Percentiles rank a stretch among this genome's conserved stretches.
phyloP scores from a whole-genome alignment of 768 basidiomycete genomes.

The Suillus sp. region DNA sequence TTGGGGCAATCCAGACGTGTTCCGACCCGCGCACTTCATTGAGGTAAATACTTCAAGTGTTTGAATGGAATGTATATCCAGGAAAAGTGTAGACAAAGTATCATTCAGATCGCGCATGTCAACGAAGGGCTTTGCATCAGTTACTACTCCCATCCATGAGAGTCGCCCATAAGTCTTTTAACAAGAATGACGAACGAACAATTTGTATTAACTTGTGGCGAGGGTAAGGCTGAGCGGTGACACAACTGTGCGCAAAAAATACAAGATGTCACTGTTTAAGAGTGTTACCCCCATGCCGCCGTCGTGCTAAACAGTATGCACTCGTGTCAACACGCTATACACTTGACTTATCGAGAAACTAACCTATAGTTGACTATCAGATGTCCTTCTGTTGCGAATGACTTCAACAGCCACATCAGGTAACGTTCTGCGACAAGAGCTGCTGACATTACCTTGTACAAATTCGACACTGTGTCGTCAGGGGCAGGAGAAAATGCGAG shows the following conservation, averaged over 20 bases:
- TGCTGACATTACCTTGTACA: slow-evolving; percentile 55
- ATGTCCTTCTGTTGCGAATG: slow-evolving; percentile 85
- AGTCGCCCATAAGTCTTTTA: not conserved
- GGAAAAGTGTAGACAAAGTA: not conserved
- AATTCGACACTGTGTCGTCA: slow-evolving; percentile 71
- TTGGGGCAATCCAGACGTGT: too few species aligned
- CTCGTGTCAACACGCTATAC: too few species aligned
- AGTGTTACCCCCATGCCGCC: slow-evolving; percentile 59
- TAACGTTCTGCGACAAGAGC: not conserved
- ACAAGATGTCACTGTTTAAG: not conserved
- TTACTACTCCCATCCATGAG: not conserved
- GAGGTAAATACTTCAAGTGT: too few species aligned
- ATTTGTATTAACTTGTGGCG: not conserved
- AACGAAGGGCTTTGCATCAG: not conserved
- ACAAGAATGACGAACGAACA: not conserved
- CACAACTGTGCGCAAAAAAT: not conserved
- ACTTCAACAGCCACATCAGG: slow-evolving; percentile 42
- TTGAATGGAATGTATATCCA: not conserved
- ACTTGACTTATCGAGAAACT: slow-evolving; percentile 17
- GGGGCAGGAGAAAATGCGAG: slow-evolving; percentile 76
- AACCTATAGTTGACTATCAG: slow-evolving; percentile 92
- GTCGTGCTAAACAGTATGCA: slow-evolving; percentile 46
- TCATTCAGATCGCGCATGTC: not conserved
- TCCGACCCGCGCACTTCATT: too few species aligned
- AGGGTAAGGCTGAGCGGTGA: not conserved